phyloP scores from a whole-genome alignment of 345 rosid species.

The Gynandropsis gynandra region DNA sequence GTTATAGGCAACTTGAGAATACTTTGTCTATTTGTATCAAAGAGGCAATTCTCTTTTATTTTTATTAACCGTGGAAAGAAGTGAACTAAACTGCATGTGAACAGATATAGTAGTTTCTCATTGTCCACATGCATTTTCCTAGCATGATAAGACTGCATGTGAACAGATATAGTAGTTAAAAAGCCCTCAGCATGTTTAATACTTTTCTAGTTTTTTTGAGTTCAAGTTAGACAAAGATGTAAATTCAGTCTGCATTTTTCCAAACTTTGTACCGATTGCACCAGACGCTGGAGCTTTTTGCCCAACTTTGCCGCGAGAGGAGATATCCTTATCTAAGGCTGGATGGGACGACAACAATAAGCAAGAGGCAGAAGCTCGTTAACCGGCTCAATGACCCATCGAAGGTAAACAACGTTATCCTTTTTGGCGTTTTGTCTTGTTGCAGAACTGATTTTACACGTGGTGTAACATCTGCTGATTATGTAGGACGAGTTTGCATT shows the following conservation, averaged over 20 bases:
- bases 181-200: no score
- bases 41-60: constrained; percentile 9
- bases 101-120: no score
- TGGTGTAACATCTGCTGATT: constrained; percentile 15
- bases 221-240: constrained; percentile 7
- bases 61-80: constrained; percentile 2
- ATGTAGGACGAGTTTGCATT: constrained; percentile 92
- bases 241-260: constrained; percentile 16
- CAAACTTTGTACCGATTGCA: constrained; percentile 19
- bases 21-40: constrained; percentile 8
- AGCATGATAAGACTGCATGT: constrained; percentile 12
- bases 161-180: background rate
- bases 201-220: background rate
- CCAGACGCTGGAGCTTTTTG: constrained; percentile 95
- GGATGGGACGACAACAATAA: constrained; percentile 88
- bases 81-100: background rate
- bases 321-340: constrained; percentile 89
- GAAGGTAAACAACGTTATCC: constrained; percentile 41
- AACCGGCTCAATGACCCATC: constrained; percentile 76
- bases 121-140: constrained; percentile 14
- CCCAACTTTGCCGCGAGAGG: constrained; percentile 96
- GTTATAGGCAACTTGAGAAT: constrained; percentile 6
- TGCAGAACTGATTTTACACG: constrained; percentile 12
- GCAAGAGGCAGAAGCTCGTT: constrained; percentile 94
- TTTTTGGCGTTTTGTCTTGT: background rate